Percentiles rank a stretch among this genome's conserved stretches.
phyloP scores from a whole-genome alignment of 2,329 filamentous ascomycete species.

The Aspergillus sp. region DNA sequence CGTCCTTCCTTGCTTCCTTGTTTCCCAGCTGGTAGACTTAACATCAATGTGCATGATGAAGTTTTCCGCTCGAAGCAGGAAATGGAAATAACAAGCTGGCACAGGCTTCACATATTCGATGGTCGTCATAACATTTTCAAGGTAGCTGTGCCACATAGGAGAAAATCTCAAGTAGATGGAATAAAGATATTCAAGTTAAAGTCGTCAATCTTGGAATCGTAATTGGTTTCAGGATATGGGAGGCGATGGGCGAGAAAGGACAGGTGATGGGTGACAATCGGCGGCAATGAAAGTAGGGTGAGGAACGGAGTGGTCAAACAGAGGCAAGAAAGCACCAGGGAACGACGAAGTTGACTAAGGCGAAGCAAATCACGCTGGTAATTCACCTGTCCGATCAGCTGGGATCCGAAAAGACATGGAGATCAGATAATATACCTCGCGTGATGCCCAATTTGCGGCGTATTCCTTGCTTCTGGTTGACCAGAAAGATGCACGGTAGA shows the following conservation, averaged over 20 bases:
- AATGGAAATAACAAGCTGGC: conserved; percentile 18
- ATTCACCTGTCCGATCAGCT: conserved; percentile 26
- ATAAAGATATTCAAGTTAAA: conserved; percentile 20
- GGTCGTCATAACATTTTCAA: conserved; percentile 12
- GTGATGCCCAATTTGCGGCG: conserved; percentile 29
- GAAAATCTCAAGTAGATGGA: conserved; percentile 19
- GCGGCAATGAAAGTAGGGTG: conserved; percentile 9
- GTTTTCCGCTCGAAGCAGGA: conserved; percentile 18
- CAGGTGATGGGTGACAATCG: conserved; percentile 1
- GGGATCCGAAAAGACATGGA: conserved; percentile 23
- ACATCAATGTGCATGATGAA: conserved; percentile 22
- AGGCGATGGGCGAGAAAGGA: conserved; percentile 4
- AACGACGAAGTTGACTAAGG: conserved; percentile 10
- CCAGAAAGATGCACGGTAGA: conserved; percentile 27
- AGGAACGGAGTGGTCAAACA: conserved; percentile 8
- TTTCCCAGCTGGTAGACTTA: not conserved
- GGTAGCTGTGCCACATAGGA: conserved; percentile 18
- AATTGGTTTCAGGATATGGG: conserved; percentile 12
- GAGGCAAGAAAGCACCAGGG: not conserved
- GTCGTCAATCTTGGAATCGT: conserved; percentile 14
- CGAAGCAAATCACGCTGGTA: conserved; percentile 17
- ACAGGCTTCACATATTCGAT: conserved; percentile 19
- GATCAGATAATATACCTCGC: conserved; percentile 31
- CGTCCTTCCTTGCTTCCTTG: conserved; percentile 8
- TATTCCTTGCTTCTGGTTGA: conserved; percentile 31